Evolutionary conservation across 2,329 filamentous ascomycete genomes (phyloP).

Genomic region (Aspergillus awamori): DNA sequence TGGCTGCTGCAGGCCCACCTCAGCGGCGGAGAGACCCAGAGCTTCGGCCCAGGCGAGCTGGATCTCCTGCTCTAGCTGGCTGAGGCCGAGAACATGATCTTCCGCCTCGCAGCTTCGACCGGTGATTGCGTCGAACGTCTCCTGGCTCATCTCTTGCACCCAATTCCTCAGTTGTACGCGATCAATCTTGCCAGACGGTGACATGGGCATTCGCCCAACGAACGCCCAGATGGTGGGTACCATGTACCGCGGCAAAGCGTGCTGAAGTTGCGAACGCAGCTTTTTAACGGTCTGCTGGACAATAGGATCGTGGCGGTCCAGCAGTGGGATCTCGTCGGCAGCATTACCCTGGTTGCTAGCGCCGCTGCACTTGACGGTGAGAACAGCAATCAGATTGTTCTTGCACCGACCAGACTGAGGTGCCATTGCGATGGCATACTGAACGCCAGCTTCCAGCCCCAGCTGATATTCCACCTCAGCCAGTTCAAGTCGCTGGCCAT

Average conservation of each 20-base stretch:
- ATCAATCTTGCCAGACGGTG: not conserved
- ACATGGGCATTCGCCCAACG: not conserved
- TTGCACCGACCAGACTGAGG: not conserved
- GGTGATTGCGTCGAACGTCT: not conserved
- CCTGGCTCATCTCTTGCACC: not conserved
- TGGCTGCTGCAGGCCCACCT: not conserved
- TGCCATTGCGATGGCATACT: not conserved
- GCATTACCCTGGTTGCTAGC: not conserved
- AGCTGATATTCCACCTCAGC: constrained; percentile 1
- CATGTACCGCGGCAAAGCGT: not conserved
- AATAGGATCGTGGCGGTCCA: not conserved
- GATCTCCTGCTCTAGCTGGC: not conserved
- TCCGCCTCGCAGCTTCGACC: not conserved
- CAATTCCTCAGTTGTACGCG: not conserved
- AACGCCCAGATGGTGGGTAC: constrained; percentile 1
- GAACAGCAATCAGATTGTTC: not conserved
- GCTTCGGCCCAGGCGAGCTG: not conserved
- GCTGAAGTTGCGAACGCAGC: not conserved
- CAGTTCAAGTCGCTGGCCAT: constrained; percentile 3
- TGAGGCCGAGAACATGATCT: not conserved
- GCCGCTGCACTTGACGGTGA: not conserved
- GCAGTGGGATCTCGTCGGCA: not conserved
- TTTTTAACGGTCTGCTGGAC: not conserved
- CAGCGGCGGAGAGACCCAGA: not conserved
- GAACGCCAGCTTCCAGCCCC: not conserved